These are phyloP conservation scores for Cryphonectria naterciae DNA, from an alignment of 2,329 filamentous ascomycete species.

Conservation along the genomic window DNA sequence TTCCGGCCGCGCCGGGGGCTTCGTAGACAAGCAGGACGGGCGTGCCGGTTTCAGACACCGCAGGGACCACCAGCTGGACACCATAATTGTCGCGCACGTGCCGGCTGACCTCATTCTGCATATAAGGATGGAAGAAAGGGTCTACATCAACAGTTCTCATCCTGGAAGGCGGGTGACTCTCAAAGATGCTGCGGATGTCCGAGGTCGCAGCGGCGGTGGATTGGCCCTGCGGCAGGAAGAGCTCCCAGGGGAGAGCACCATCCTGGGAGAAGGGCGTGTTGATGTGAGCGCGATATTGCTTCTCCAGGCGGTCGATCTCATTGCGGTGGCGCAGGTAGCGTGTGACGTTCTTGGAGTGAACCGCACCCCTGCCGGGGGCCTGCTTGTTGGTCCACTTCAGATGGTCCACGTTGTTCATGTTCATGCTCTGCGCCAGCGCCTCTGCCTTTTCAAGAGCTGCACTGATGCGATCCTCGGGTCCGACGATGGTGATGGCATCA, in stretches of 20 bases:
- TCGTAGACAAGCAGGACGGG: conserved; percentile 77
- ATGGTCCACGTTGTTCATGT: conserved; percentile 83
- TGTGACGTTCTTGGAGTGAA: conserved; percentile 83
- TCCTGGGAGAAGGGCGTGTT: conserved; percentile 74
- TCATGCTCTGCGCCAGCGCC: conserved; percentile 86
- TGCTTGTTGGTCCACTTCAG: conserved; percentile 48
- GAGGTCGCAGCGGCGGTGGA: conserved; percentile 76
- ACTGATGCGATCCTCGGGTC: conserved; percentile 73
- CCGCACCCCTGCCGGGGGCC: conserved; percentile 71
- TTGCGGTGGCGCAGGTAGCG: conserved; percentile 83
- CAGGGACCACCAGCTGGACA: conserved; percentile 74
- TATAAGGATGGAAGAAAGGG: conserved; percentile 77
- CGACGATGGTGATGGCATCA: conserved; percentile 83
- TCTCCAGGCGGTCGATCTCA: conserved; percentile 82
- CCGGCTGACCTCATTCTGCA: conserved; percentile 66
- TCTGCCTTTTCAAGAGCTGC: conserved; percentile 81
- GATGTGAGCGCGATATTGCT: conserved; percentile 81
- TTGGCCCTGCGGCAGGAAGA: conserved; percentile 86
- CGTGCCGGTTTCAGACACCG: conserved; percentile 59
- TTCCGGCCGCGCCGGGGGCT: conserved; percentile 55
- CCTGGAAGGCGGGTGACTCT: conserved; percentile 73
- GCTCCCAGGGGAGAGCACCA: conserved; percentile 78
- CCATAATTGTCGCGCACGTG: conserved; percentile 70
- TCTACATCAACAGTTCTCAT: conserved; percentile 71
- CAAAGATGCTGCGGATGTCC: conserved; percentile 75